Conservation (phyloP, 768 basidiomycete species). For the Sistotremastrum suecicum region DNA sequence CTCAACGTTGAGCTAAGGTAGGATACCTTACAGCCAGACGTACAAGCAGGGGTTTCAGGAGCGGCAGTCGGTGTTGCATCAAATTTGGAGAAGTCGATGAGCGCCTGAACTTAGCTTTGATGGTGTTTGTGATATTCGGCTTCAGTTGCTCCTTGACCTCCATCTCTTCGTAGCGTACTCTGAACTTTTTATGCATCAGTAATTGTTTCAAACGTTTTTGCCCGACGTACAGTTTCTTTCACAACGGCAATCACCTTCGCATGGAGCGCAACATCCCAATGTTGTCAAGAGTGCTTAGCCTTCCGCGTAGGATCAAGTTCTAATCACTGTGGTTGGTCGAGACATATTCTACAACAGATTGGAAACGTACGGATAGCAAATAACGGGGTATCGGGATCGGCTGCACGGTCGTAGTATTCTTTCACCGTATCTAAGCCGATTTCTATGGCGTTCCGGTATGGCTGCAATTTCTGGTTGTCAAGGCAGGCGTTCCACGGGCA, state of each 20-base stretch:
- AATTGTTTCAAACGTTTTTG: not conserved
- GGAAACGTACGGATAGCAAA: constrained; percentile 19
- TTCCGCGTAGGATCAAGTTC: constrained; percentile 9
- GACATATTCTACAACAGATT: not conserved
- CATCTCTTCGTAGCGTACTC: not conserved
- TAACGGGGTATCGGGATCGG: constrained; percentile 14
- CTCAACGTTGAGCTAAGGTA: constrained; percentile 1
- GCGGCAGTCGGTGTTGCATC: not conserved
- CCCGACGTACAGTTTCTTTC: constrained; percentile 5
- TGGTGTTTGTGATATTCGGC: no score
- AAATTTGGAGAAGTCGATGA: no score
- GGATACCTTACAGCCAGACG: constrained; percentile 9
- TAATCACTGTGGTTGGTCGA: not conserved
- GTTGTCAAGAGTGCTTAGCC: constrained; percentile 7
- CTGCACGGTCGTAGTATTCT: constrained; percentile 19
- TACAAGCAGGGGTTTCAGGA: no score
- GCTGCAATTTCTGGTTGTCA: constrained; percentile 7
- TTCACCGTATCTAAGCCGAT: constrained; percentile 15
- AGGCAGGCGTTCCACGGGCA: constrained; percentile 12
- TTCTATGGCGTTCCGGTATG: constrained; percentile 12
- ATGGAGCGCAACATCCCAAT: constrained; percentile 6
- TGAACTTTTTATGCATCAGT: not conserved
- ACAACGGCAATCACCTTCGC: not conserved
- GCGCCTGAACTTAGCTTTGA: no score
- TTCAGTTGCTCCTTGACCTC: not conserved